These are phyloP conservation scores for Simplicillium aogashimaense DNA, from an alignment of 2,329 filamentous ascomycete genomes.

Conservation along the genomic window DNA sequence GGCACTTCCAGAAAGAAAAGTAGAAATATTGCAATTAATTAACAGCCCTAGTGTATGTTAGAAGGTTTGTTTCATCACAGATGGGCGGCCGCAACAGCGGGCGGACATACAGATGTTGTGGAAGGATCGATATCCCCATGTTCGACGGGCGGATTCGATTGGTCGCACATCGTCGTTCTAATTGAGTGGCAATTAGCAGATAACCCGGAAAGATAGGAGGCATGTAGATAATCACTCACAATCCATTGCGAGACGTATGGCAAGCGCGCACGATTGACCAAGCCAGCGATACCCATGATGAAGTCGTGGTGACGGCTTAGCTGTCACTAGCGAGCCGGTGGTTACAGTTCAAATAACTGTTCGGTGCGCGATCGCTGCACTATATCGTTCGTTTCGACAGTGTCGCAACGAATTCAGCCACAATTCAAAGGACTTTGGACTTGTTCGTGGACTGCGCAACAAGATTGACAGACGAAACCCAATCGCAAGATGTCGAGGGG, in stretches of 20 bases:
- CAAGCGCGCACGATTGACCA: constrained; percentile 16
- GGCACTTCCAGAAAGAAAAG: constrained; percentile 29
- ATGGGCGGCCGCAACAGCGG: background rate
- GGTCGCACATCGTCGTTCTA: constrained; percentile 37
- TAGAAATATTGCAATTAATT: constrained; percentile 33
- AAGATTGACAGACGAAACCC: no score
- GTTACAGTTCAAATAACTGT: no score
- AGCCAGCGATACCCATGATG: constrained; percentile 13
- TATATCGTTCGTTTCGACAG: no score
- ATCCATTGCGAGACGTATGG: constrained; percentile 22
- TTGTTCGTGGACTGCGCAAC: no score
- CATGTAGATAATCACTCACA: constrained; percentile 8
- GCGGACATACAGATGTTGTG: constrained; percentile 30
- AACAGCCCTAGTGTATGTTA: constrained; percentile 26
- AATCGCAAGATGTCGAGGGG: no score
- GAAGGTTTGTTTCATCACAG: background rate
- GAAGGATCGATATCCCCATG: constrained; percentile 29
- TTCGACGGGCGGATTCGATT: constrained; percentile 29
- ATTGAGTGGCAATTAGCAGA: no score
- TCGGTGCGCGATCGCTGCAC: no score
- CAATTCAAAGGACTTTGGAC: no score
- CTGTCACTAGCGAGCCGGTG: background rate
- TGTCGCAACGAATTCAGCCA: no score
- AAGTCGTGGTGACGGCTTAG: background rate
- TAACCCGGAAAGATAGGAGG: no score